Evolutionary conservation across 305 asterid genomes (phyloP).

Genomic region (Coffea humblotiana): DNA sequence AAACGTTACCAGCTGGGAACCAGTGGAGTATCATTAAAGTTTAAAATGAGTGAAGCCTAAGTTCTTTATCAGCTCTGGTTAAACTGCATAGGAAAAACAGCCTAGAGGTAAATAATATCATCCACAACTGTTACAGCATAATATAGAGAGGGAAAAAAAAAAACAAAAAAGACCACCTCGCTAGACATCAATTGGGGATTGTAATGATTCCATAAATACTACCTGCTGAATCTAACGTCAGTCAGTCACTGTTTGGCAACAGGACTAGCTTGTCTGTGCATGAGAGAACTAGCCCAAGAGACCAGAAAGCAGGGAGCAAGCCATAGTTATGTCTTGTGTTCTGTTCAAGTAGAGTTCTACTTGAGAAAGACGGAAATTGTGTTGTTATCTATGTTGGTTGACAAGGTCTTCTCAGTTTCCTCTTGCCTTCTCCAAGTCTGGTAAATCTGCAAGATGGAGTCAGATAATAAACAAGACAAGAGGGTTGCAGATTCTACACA

Average conservation of each 20-base stretch:
- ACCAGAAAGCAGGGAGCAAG: background rate
- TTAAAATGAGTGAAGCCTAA: no score
- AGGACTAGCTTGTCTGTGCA: background rate
- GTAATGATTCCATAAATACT: no score
- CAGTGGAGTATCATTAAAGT: no score
- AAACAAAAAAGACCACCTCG: no score
- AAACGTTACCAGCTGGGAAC: no score
- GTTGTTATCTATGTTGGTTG: background rate
- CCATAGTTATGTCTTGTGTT: background rate
- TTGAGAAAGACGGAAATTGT: background rate
- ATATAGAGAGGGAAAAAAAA: no score
- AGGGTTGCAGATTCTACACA: no score
- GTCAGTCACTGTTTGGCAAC: no score
- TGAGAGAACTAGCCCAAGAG: background rate
- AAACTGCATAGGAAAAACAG: background rate
- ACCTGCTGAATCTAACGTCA: no score
- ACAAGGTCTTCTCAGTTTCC: slow-evolving; percentile 28
- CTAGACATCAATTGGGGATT: no score
- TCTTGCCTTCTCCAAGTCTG: slow-evolving; percentile 83
- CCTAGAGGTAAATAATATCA: background rate
- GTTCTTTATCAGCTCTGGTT: no score
- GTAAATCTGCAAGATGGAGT: slow-evolving; percentile 61
- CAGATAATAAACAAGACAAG: no score
- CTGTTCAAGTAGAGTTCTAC: background rate
- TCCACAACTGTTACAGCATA: background rate